Evolutionary conservation across 2,329 filamentous ascomycete genomes (phyloP), one percentile per base, ranked within the genome.

Genomic region (Drechslera avenae): DNA sequence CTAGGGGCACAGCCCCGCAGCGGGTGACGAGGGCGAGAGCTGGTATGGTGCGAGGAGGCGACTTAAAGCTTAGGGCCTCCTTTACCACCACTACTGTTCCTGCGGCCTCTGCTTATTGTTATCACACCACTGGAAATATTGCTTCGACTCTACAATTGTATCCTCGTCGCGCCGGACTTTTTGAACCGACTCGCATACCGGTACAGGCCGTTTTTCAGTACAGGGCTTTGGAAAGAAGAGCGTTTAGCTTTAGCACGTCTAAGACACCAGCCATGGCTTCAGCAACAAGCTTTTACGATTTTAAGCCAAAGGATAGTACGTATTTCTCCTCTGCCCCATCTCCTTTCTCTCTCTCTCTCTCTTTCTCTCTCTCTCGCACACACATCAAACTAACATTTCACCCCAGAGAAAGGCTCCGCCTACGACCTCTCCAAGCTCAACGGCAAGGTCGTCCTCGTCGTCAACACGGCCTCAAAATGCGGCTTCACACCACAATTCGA

Each of bases 401-500:
- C 12, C n/a, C 62, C 69, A 91, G 87, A 91, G 73, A 87, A 86
- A 73, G 91, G 91, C 74, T 72, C 84, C 48, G 83, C 88, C 62
- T 87, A 87, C 71, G 79, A 86, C 52, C 82, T 97, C 60, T 71
- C 79, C 62, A 76, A 86, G 55, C 89, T 91, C 78, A 86, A 90
- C 75, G 90, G 88, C 83, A 97, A 97, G 78, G 93, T 97, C 63
- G 85, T 97, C 66, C 87, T 99, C 54, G 82, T 96, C 68, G 91
- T 99, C 79, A 99, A 99, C 85, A 97, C 93, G 1, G 94, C 94
- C 64, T 96, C 90, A 75, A 97, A 97, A 81, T 99, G 94, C 81
- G 93, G 94, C 75, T 97, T 97, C 85, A 97, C 94, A 2, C 91
- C 91, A 10, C 94, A 99, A 78, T 97, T 94, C 77, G 86, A 84